Percentiles rank a stretch among this genome's conserved stretches.
These are phyloP conservation scores for Forsythia suspensa DNA, from an alignment of 257 asterid species.

Conservation along the genomic window DNA sequence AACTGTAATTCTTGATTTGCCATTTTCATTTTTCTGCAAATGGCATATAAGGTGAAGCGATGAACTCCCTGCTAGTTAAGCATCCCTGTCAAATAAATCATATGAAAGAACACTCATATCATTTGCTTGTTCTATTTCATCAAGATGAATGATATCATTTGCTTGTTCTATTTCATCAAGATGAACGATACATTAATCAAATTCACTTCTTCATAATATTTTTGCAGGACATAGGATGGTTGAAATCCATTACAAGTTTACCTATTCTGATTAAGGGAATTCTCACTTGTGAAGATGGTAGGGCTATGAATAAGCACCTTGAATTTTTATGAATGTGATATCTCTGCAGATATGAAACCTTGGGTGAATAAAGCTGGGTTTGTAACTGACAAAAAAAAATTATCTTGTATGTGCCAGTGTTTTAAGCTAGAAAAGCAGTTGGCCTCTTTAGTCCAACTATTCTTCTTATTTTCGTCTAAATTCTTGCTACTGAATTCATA, in stretches of 20 bases:
- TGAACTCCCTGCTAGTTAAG: background rate
- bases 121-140: background rate
- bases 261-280: conserved; percentile 67
- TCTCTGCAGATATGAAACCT: background rate
- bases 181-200: background rate
- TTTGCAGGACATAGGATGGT: conserved; percentile 70
- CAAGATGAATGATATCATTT: background rate
- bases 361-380: background rate
- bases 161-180: background rate
- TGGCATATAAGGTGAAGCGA: background rate
- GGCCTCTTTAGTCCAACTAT: background rate
- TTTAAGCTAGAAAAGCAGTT: background rate
- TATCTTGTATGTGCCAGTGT: background rate
- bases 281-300: conserved; percentile 72
- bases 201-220: background rate
- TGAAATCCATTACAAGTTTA: conserved; percentile 55
- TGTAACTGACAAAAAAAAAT: background rate
- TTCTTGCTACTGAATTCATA: background rate
- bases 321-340: background rate
- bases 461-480: background rate
- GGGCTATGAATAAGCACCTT: background rate
- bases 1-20: background rate
- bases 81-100: background rate
- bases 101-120: background rate
- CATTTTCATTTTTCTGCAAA: background rate